Percentiles rank a stretch among this genome's conserved stretches.
Evolutionary conservation across 192 early-diverging fungal species (phyloP).

Genomic region (Chytriomyces hyalinus): DNA sequence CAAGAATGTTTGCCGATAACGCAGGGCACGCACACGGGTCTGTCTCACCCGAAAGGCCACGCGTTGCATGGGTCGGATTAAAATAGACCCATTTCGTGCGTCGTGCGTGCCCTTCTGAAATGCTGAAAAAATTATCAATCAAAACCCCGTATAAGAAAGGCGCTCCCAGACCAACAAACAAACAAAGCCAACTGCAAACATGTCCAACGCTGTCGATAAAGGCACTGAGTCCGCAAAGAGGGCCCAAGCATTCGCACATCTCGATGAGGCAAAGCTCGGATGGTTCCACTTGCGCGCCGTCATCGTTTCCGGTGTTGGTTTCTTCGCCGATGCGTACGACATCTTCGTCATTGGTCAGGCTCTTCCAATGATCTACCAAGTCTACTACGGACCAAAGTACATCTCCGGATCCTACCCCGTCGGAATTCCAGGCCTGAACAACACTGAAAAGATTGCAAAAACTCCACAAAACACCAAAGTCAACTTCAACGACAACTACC

Average conservation of each 20-base stretch:
- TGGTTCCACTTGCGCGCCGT: slow-evolving; percentile 58
- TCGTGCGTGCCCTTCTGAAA: too few species aligned
- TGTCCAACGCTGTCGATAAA: not conserved
- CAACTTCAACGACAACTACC: slow-evolving; percentile 31
- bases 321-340: slow-evolving; percentile 87
- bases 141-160: too few species aligned
- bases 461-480: slow-evolving; percentile 38
- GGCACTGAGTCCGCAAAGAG: not conserved
- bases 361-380: slow-evolving; percentile 76
- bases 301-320: slow-evolving; percentile 52
- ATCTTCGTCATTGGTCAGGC: slow-evolving; percentile 91
- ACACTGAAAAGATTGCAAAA: slow-evolving; percentile 11
- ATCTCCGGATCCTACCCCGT: slow-evolving; percentile 26
- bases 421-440: not conserved
- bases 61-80: too few species aligned
- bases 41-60: too few species aligned
- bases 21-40: too few species aligned
- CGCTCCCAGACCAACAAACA: not conserved
- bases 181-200: not conserved
- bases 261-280: slow-evolving; percentile 52
- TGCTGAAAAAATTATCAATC: too few species aligned
- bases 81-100: too few species aligned
- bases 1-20: too few species aligned
- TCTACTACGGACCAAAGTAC: slow-evolving; percentile 40
- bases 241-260: slow-evolving; percentile 40